Percentiles rank a stretch among this genome's conserved stretches.
Conservation (phyloP, 345 rosid genomes). For the Fremontodendron californicum region DNA sequence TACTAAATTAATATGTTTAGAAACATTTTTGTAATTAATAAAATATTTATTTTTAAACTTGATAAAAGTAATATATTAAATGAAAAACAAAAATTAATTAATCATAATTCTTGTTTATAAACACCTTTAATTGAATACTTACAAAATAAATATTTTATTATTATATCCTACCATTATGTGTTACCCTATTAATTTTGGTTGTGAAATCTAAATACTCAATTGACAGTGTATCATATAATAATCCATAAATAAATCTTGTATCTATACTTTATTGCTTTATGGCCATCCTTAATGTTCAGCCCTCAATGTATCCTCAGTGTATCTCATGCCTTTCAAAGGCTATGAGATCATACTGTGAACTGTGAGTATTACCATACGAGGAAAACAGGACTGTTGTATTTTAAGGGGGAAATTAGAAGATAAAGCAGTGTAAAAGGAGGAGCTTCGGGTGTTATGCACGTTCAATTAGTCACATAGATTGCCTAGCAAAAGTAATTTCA, state of each 20-base stretch:
- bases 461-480: not conserved
- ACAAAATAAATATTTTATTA: too few relatives aligned
- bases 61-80: too few relatives aligned
- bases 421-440: not conserved
- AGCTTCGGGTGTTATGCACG: not conserved
- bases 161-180: too few relatives aligned
- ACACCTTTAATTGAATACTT: too few relatives aligned
- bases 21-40: too few relatives aligned
- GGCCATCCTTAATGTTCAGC: not conserved
- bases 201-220: too few relatives aligned
- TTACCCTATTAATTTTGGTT: too few relatives aligned
- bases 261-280: not conserved
- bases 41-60: too few relatives aligned
- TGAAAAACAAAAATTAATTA: too few relatives aligned
- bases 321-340: conserved; percentile 84
- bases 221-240: too few relatives aligned
- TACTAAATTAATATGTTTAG: too few relatives aligned
- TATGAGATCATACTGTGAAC: conserved; percentile 74
- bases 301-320: conserved; percentile 21
- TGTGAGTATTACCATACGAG: conserved; percentile 74
- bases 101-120: too few relatives aligned
- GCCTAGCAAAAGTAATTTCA: not conserved
- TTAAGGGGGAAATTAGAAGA: conserved; percentile 23
- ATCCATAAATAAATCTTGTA: not conserved
- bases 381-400: conserved; percentile 78